Base-by-base conservation (phyloP, 2,329 filamentous ascomycete genomes). In the Sporothrix phasma region DNA sequence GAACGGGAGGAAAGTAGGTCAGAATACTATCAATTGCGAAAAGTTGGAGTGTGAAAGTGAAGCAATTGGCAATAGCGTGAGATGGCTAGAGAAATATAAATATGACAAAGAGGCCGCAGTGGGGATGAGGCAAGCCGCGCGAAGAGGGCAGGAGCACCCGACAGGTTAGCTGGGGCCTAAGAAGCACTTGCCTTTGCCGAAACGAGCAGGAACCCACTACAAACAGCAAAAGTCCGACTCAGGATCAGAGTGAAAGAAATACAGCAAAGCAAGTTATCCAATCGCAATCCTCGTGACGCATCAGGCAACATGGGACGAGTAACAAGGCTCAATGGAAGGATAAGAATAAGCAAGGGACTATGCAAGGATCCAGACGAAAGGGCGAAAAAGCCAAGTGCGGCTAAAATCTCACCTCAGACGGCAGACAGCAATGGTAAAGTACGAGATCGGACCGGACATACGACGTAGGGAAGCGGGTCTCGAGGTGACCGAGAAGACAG, bases 341-440 rank as follows among this genome's bases (percentile, higher is more conserved):
- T 37, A n/a, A 54, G 24, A 17, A 37, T 54, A 54, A 54, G 51
- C 51, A 39, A n/a, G 51, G 31, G 8, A n/a, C 13, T 19, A 19
- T 41, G 22, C n/a, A 15, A 39, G 41, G n/a, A n/a, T 6, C n/a
- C n/a, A 56, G 11, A 41, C 5, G n/a, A 56, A 29, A 5, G 15
- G 24, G 5, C 24, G 19, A 7, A 56, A 29, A 5, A 7, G 24
- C 13, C 24, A 31, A 7, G n/a, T 11, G 56, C 17, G n/a, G 39
- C 56, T 41, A 60, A 60, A 60, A 60, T 46, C 56, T 60, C 56
- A 60, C 56, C 37, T 60, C 17, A 46, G 56, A 60, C 56, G 56
- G 26, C 41, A 46, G 29, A 22, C 24, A 3, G 37, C 31, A n/a
- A n/a, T 19, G 34, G 10, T 17, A 26, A 5, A 58, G 43, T 41